A percentile compares a stretch with the other conserved stretches of the same genome.
Conservation (phyloP, 1,139 yeast genomes). For the Magnusiomyces starmeri region DNA sequence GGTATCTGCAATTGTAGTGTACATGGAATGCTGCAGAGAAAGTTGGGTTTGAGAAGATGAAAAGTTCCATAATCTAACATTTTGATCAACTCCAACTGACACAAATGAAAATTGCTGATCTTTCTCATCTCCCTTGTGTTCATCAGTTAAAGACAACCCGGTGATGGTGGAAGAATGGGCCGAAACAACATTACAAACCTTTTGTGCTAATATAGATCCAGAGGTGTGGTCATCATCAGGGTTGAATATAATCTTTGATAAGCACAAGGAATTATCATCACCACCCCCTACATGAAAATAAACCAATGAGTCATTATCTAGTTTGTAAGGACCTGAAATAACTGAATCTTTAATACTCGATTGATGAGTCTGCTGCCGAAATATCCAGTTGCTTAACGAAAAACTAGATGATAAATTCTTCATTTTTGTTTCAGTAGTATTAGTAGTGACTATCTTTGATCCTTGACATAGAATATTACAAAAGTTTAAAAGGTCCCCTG, state of each 20-base stretch:
- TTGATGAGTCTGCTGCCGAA: slow-evolving; percentile 61
- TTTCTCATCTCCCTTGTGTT: slow-evolving; percentile 18
- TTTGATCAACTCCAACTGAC: slow-evolving; percentile 73
- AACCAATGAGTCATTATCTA: background rate
- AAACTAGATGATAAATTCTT: too few relatives aligned
- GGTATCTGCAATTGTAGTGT: slow-evolving; percentile 86
- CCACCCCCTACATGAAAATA: slow-evolving; percentile 65
- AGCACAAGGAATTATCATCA: slow-evolving; percentile 73
- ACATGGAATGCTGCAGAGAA: slow-evolving; percentile 42
- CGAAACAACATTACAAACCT: slow-evolving; percentile 35
- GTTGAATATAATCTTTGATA: slow-evolving; percentile 36
- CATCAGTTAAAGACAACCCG: slow-evolving; percentile 38
- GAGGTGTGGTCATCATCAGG: too few relatives aligned
- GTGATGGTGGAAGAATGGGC: slow-evolving; percentile 91
- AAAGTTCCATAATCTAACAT: slow-evolving; percentile 54
- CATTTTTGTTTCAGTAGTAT: too few relatives aligned
- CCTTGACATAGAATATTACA: too few relatives aligned
- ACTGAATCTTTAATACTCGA: slow-evolving; percentile 64
- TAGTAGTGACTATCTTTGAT: too few relatives aligned
- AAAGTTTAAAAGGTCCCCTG: slow-evolving; percentile 23
- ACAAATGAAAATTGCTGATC: slow-evolving; percentile 22
- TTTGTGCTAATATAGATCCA: slow-evolving; percentile 24
- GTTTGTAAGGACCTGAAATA: slow-evolving; percentile 8
- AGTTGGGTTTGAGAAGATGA: slow-evolving; percentile 25
- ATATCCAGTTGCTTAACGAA: too few relatives aligned